Base-by-base conservation (phyloP, 2,329 filamentous ascomycete genomes). In the Colletotrichum plurivorum region DNA sequence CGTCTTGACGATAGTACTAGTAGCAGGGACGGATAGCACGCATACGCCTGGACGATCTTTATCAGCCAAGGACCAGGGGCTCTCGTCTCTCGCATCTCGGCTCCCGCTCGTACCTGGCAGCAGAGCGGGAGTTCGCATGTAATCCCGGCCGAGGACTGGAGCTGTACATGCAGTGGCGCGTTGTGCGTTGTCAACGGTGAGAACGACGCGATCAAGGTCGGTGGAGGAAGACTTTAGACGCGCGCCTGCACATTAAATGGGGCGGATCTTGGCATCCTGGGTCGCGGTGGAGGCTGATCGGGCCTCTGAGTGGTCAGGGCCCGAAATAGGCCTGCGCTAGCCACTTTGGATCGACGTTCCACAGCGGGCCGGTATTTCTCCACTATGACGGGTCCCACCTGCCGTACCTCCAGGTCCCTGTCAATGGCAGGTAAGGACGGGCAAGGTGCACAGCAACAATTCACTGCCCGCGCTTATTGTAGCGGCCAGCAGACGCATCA, bases 191-290 rank as follows among this genome's bases (percentile, higher is more conserved):
- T 53, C 25, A 57, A 58, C 51, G 48, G 53, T 56, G 43, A 45
- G 45, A 59, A 54, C n/a, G 48, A 22, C 15, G 49, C 56, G 61
- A 65, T 70, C 58, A 63, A 58, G 63, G 46, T 68, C 43, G 15
- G 31, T 36, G 31, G 31, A 36, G 31, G 31, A 10, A 36, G 7
- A 10, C 36, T 43, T 67, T 71, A 71, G 69, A 71, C 69, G 69
- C 69, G 69, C 69, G 69, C 69, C 65, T 71, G 55, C 54, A 64
- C n/a, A 43, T 1, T 48, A n/a, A 46, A 43, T 56, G 57, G 68
- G 27, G 41, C 61, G 15, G 25, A 54, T 51, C 27, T 49, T 48
- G 22, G 25, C n/a, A 39, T 27, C 22, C 54, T 65, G 66, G 66
- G 49, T 48, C 8, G 22, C 12, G 39, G 22, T 18, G 27, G 20